phyloP scores from a whole-genome alignment of 257 asterid species.

The Solanum corneliomulleri region DNA sequence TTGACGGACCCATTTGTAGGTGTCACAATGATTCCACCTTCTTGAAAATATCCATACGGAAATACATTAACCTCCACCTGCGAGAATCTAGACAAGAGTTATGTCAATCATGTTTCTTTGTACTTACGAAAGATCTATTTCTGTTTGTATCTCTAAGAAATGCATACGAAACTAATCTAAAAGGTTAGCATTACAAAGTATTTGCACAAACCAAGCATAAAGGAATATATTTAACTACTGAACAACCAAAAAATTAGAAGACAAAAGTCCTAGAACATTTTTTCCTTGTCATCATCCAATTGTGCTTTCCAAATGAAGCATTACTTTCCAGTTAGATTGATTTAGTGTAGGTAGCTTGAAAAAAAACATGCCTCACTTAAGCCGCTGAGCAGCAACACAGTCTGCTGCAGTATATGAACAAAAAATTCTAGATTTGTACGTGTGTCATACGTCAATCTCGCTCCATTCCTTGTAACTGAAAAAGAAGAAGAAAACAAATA shows the following conservation, averaged over 20 bases:
- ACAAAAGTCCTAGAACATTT: not conserved
- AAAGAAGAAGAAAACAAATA: too few relatives aligned
- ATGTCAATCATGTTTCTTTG: not conserved
- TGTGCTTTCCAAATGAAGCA: not conserved
- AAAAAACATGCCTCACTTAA: constrained; percentile 32
- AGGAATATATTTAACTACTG: not conserved
- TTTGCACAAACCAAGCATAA: not conserved
- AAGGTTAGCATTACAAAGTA: not conserved
- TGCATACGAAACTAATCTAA: not conserved
- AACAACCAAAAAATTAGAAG: not conserved
- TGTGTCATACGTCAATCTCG: not conserved
- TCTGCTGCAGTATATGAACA: constrained; percentile 38
- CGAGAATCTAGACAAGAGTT: too few relatives aligned
- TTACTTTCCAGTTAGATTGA: not conserved
- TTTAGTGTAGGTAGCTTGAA: not conserved
- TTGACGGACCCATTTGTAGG: constrained; percentile 63
- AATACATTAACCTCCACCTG: too few relatives aligned
- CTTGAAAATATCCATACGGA: too few relatives aligned
- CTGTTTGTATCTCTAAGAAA: not conserved
- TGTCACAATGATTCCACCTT: too few relatives aligned
- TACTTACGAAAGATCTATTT: not conserved
- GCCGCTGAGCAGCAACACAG: constrained; percentile 91
- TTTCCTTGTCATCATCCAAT: not conserved
- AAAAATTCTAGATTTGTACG: constrained; percentile 22
- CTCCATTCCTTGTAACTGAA: not conserved